A percentile compares a stretch with the other conserved stretches of the same genome.
phyloP scores from a whole-genome alignment of 1,284 basidiomycete genomes.

The Anthracocystis setariae region DNA sequence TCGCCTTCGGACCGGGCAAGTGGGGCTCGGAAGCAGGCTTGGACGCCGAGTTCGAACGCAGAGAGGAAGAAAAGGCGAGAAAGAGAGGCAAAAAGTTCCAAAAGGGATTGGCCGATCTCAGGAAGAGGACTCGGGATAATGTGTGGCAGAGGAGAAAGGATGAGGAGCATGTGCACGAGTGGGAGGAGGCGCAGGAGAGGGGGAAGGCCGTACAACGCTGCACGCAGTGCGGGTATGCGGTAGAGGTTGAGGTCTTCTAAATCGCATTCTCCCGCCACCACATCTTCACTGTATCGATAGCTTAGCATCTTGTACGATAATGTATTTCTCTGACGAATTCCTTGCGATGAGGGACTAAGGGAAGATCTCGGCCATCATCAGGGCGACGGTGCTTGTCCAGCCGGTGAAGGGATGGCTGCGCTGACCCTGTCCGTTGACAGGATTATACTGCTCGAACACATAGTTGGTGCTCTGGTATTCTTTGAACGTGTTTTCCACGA shows the following conservation, averaged over 20 bases:
- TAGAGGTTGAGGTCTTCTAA: conserved; percentile 58
- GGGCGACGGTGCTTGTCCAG: conserved; percentile 62
- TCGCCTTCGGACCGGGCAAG: conserved; percentile 85
- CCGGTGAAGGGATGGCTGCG: conserved; percentile 73
- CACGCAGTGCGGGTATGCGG: conserved; percentile 50
- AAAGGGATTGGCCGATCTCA: conserved; percentile 55
- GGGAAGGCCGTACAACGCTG: conserved; percentile 49
- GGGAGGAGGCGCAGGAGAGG: conserved; percentile 42
- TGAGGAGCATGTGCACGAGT: conserved; percentile 60
- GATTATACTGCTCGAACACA: conserved; percentile 95
- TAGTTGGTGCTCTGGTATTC: conserved; percentile 91
- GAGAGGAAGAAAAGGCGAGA: conserved; percentile 84
- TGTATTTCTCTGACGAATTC: not conserved
- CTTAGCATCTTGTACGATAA: not conserved
- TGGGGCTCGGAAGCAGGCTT: conserved; percentile 94
- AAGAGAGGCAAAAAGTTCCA: conserved; percentile 85
- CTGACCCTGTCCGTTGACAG: conserved; percentile 81
- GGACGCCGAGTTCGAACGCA: conserved; percentile 85
- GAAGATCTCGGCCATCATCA: conserved; percentile 66
- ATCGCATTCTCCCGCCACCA: not conserved
- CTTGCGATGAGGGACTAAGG: conserved; percentile 10
- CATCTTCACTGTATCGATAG: not conserved
- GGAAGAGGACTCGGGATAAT: conserved; percentile 61
- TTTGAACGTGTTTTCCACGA: conserved; percentile 87
- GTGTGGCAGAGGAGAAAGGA: conserved; percentile 61